Percentiles rank a stretch among this genome's conserved stretches.
These are phyloP conservation scores for Noccaea caerulescens DNA, from an alignment of 345 rosid genomes.

Conservation along the genomic window DNA sequence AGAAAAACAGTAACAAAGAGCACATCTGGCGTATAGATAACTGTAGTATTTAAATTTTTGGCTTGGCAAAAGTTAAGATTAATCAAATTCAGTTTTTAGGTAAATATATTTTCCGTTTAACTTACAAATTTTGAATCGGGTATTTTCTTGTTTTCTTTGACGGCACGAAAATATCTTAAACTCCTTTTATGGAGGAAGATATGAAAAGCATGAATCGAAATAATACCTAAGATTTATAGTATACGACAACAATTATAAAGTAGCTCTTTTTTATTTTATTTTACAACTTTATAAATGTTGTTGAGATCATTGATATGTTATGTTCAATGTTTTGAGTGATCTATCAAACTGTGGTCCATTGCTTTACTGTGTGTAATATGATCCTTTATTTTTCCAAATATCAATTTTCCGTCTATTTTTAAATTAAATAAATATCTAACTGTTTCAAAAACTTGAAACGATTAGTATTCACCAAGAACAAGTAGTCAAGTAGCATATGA, in stretches of 20 bases:
- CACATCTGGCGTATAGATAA: neutral
- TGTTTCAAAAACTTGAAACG: neutral
- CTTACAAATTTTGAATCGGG: neutral
- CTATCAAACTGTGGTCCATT: constrained; percentile 16
- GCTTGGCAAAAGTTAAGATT: neutral
- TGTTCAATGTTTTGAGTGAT: constrained; percentile 21
- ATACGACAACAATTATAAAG: constrained; percentile 38
- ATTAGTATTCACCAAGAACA: neutral
- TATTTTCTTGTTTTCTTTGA: neutral
- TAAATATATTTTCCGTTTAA: neutral
- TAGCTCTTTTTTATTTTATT: constrained; percentile 28
- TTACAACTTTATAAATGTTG: constrained; percentile 32
- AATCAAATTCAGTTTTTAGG: neutral
- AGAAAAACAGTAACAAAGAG: neutral
- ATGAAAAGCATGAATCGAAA: constrained; percentile 32
- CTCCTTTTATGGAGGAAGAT: constrained; percentile 42
- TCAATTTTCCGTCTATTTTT: neutral
- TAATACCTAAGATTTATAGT: neutral
- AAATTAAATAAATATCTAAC: neutral
- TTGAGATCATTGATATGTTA: constrained; percentile 33
- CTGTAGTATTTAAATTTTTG: neutral
- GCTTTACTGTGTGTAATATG: constrained; percentile 27
- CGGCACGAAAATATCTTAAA: constrained; percentile 17
- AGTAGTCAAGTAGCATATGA: neutral
- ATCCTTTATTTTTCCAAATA: neutral